phyloP scores from a whole-genome alignment of 2,329 filamentous ascomycete species.

The Trichophyton benhamiae region DNA sequence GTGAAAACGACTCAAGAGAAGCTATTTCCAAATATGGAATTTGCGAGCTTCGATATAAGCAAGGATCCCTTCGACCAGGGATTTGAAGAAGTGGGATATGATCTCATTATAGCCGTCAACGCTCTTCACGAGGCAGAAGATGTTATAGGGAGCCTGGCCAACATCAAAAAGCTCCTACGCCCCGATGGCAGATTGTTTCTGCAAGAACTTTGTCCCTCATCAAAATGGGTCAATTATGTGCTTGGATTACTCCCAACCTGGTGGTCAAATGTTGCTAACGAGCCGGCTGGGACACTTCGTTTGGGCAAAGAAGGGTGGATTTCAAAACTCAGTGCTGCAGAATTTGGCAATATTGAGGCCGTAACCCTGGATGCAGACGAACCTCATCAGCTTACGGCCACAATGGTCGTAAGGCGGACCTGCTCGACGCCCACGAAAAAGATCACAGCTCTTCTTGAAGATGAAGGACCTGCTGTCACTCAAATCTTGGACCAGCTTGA shows the following conservation, averaged over 20 bases:
- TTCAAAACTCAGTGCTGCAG: not conserved
- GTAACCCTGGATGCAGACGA: not conserved
- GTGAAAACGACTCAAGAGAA: too few relatives aligned
- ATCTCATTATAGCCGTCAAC: too few relatives aligned
- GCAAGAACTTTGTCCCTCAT: not conserved
- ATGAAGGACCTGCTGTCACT: not conserved
- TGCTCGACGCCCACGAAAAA: not conserved
- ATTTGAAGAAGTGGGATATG: too few relatives aligned
- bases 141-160: not conserved
- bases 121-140: too few relatives aligned
- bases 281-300: too few relatives aligned
- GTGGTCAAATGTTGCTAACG: too few relatives aligned
- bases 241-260: too few relatives aligned
- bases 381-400: not conserved
- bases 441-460: not conserved
- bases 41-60: too few relatives aligned
- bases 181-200: not conserved
- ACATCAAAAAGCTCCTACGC: not conserved
- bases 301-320: too few relatives aligned
- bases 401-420: not conserved
- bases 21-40: too few relatives aligned
- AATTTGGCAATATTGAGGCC: not conserved
- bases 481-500: not conserved
- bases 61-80: too few relatives aligned
- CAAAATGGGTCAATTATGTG: slow-evolving; percentile 6